These are phyloP conservation scores for Ustilago curta DNA, from an alignment of 1,284 basidiomycete genomes.

Conservation along the genomic window DNA sequence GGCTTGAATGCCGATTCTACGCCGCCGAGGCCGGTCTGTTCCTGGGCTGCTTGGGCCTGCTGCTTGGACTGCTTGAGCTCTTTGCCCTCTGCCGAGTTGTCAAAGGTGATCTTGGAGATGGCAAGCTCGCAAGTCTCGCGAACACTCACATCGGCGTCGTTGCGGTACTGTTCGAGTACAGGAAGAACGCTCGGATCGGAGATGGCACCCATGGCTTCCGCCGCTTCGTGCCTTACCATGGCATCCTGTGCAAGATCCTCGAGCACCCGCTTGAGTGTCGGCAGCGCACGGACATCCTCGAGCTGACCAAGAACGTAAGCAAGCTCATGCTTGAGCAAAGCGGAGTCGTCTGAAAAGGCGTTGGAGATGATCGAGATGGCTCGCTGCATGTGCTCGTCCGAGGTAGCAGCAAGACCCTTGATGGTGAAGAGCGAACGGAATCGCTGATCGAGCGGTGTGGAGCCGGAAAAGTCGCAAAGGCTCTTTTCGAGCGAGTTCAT, in stretches of 20 bases:
- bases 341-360: constrained; percentile 87
- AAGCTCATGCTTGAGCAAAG: constrained; percentile 94
- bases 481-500: constrained; percentile 54
- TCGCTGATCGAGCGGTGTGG: constrained; percentile 84
- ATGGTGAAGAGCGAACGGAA: constrained; percentile 94
- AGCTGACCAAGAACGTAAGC: constrained; percentile 98
- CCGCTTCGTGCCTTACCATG: constrained; percentile 99
- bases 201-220: constrained; percentile 97
- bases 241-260: constrained; percentile 81
- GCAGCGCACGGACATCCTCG: constrained; percentile 79
- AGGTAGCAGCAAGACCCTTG: constrained; percentile 77
- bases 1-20: constrained; percentile 76
- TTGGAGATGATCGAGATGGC: constrained; percentile 87
- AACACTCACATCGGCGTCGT: constrained; percentile 82
- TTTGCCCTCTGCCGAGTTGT: constrained; percentile 73
- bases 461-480: constrained; percentile 72
- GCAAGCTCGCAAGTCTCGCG: constrained; percentile 98
- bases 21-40: constrained; percentile 30
- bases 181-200: constrained; percentile 78
- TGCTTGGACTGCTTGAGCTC: constrained; percentile 58
- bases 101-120: constrained; percentile 92
- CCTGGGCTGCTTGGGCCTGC: constrained; percentile 22
- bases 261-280: constrained; percentile 82
- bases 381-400: constrained; percentile 50
- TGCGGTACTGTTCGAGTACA: constrained; percentile 79